A percentile compares a stretch with the other conserved stretches of the same genome.
Conservation (phyloP, 805 yeast genomes). For the Martiniozyma abietophila region DNA sequence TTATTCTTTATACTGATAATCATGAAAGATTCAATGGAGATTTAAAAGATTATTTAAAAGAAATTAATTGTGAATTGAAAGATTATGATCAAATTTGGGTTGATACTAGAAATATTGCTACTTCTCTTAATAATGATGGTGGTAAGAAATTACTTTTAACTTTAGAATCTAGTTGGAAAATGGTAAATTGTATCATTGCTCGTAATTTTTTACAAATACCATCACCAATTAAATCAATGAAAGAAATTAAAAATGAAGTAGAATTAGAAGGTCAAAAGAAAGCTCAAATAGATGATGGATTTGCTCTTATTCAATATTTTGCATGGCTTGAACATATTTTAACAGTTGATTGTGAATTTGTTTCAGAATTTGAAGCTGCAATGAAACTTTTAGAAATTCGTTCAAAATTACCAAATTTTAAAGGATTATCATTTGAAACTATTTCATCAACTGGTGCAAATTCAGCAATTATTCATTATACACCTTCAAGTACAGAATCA, state of each 20-base stretch:
- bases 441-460: slow-evolving; percentile 70
- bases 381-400: slow-evolving; percentile 49
- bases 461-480: slow-evolving; percentile 70
- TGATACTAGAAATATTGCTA: slow-evolving; percentile 31
- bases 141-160: slow-evolving; percentile 39
- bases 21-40: slow-evolving; percentile 29
- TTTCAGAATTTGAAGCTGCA: slow-evolving; percentile 62
- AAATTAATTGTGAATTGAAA: slow-evolving; percentile 34
- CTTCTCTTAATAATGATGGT: slow-evolving; percentile 12
- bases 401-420: slow-evolving; percentile 39
- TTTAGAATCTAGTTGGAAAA: slow-evolving; percentile 57
- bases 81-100: slow-evolving; percentile 39
- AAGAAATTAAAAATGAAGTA: slow-evolving; percentile 39
- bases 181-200: slow-evolving; percentile 39
- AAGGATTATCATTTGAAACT: slow-evolving; percentile 64
- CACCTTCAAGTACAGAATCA: slow-evolving; percentile 39
- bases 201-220: slow-evolving; percentile 32
- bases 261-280: slow-evolving; percentile 43
- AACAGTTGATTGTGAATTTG: slow-evolving; percentile 31
- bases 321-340: slow-evolving; percentile 50
- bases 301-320: slow-evolving; percentile 43
- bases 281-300: slow-evolving; percentile 51
- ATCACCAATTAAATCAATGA: slow-evolving; percentile 50
- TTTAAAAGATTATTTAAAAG: slow-evolving; percentile 31
- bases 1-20: slow-evolving; percentile 35